Evolutionary conservation across 75 land plant species (phyloP).

Genomic region (Pinus albicaulis): DNA sequence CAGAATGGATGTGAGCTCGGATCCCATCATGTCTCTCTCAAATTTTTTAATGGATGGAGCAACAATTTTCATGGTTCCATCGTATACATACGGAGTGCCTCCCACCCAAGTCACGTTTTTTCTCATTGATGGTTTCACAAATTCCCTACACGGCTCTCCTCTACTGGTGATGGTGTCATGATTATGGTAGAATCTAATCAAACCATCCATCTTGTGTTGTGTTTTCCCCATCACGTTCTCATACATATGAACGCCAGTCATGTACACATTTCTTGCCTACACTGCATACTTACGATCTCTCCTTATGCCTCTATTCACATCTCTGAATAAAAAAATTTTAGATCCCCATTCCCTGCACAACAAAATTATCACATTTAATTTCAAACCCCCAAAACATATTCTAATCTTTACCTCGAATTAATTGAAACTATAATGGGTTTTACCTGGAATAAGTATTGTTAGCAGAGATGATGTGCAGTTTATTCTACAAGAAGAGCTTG

Average conservation of each 20-base stretch:
- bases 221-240: slow-evolving; percentile 53
- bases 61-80: slow-evolving; percentile 41
- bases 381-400: too few relatives aligned
- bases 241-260: slow-evolving; percentile 88
- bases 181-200: slow-evolving; percentile 77
- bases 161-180: slow-evolving; percentile 59
- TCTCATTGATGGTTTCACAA: slow-evolving; percentile 14
- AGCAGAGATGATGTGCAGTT: background rate
- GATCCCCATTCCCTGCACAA: slow-evolving; percentile 77
- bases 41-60: slow-evolving; percentile 50
- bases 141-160: slow-evolving; percentile 60
- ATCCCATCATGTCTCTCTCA: slow-evolving; percentile 51
- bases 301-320: slow-evolving; percentile 53
- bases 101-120: slow-evolving; percentile 25
- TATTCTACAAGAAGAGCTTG: slow-evolving; percentile 37
- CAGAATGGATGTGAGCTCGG: slow-evolving; percentile 9
- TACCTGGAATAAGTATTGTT: background rate
- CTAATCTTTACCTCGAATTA: too few relatives aligned
- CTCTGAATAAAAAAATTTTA: slow-evolving; percentile 78
- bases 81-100: slow-evolving; percentile 41
- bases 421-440: background rate
- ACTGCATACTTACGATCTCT: slow-evolving; percentile 89
- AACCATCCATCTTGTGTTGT: slow-evolving; percentile 30
- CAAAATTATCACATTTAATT: background rate
- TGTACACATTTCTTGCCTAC: slow-evolving; percentile 63